These are phyloP conservation scores for Salisapilia sapeloensis DNA, from an alignment of 352 stramenopile genomes.

Conservation along the genomic window DNA sequence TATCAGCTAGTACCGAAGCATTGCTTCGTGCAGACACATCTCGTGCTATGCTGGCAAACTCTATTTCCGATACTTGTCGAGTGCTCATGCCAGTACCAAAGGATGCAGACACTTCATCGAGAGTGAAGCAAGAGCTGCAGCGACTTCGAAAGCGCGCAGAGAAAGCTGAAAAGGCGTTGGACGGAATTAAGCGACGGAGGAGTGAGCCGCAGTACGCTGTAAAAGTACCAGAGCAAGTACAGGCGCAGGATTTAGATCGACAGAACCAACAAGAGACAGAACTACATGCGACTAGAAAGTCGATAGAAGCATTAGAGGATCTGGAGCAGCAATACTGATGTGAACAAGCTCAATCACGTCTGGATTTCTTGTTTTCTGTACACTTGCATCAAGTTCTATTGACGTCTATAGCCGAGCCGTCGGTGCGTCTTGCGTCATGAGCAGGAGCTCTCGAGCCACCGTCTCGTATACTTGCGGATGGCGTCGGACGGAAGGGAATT, in stretches of 20 bases:
- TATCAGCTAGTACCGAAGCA: not conserved
- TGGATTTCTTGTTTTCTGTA: too few species aligned
- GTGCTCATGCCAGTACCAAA: slow-evolving; percentile 47
- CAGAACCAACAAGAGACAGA: slow-evolving; percentile 39
- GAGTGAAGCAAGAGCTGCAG: slow-evolving; percentile 36
- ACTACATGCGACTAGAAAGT: slow-evolving; percentile 24
- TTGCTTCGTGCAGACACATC: too few species aligned
- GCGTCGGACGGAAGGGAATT: slow-evolving; percentile 37
- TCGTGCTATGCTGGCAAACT: slow-evolving; percentile 9
- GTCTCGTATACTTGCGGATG: slow-evolving; percentile 23
- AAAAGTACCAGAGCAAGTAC: slow-evolving; percentile 53
- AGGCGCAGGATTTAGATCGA: slow-evolving; percentile 36
- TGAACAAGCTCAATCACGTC: slow-evolving; percentile 1
- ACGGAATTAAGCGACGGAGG: slow-evolving; percentile 23
- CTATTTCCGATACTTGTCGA: slow-evolving; percentile 14
- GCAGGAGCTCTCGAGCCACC: slow-evolving; percentile 8
- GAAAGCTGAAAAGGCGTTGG: slow-evolving; percentile 31
- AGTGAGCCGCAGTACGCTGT: slow-evolving; percentile 22
- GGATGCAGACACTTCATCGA: slow-evolving; percentile 41
- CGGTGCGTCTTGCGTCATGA: not conserved
- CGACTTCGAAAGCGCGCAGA: slow-evolving; percentile 38
- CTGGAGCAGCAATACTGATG: slow-evolving; percentile 47
- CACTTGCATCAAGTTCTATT: too few species aligned
- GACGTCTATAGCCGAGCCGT: slow-evolving; percentile 1
- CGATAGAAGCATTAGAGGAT: slow-evolving; percentile 26